Evolutionary conservation across 192 early-diverging fungal genomes (phyloP), one percentile per base, ranked within the genome.

Genomic region (Geosiphon pyriformis): DNA sequence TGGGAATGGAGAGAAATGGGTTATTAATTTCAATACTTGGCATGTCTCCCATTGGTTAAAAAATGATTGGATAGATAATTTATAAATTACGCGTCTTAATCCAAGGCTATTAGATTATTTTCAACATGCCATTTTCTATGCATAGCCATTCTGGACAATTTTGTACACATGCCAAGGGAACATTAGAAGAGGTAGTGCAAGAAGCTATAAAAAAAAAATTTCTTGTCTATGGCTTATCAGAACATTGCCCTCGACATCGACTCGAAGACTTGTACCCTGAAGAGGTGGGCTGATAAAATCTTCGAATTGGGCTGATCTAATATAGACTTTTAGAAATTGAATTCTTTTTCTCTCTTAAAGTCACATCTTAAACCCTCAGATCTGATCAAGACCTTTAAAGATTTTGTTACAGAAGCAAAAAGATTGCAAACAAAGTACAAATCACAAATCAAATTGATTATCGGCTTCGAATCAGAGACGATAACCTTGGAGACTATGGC

Each of bases 131-230:
- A 37, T 85, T 95, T 72, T 92, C 91, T 2, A 82, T 87, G 57
- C 96, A 99, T 69, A 87, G 90, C 12, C 96, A 99, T 71, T 95
- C 93, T 0, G 96, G 96, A 3, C 90, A 95, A 79, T 98, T 92
- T 82, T 99, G 96, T 72, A 78, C 81, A 35, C 96, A 99, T 71
- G 96, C 92, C 33, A 78, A 85, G 22, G 96, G 94, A 22, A 78
- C 69, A 10, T 80, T 99, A 6, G 93, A 96, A 65, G 81, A 87
- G 22, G 89, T 94, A 0, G 85, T 99, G 15, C 65, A 79, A 54
- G 69, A 77, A n/a, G 96, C 94, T 31, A 84, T 92, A 48, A 66
- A 70, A n/a, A 76, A 82, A 30, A 76, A 79, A 15, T 95, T 99
- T 81, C 64, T 76, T 0, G 80, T 76, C 0, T 84, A 90, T 72